A percentile compares a stretch with the other conserved stretches of the same genome.
Conservation (phyloP, 805 yeast species). For the Candida silvatica region DNA sequence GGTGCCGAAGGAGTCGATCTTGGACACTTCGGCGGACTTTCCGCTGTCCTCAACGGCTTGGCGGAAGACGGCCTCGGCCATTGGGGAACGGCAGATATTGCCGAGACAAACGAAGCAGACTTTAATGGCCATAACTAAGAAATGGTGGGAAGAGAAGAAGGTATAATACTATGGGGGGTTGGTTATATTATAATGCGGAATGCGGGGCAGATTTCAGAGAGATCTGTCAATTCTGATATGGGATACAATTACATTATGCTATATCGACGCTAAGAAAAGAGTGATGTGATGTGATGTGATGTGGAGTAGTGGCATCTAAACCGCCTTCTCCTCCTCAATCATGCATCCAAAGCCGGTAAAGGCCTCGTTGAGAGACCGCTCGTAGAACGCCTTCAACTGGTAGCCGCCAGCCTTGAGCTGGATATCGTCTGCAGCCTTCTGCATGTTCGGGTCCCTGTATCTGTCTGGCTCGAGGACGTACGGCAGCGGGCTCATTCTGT, state of each 20-base stretch:
- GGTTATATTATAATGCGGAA: no score
- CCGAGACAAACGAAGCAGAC: slow-evolving; percentile 92
- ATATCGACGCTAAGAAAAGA: no score
- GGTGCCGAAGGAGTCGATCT: slow-evolving; percentile 85
- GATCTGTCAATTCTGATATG: no score
- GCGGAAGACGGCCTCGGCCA: slow-evolving; percentile 92
- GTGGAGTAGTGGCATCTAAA: no score
- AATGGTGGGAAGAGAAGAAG: background rate
- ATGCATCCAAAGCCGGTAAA: slow-evolving; percentile 84
- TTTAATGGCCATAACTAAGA: slow-evolving; percentile 7
- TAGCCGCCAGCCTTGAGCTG: slow-evolving; percentile 85
- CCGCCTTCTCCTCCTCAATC: slow-evolving; percentile 53
- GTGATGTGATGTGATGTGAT: no score
- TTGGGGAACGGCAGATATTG: slow-evolving; percentile 91
- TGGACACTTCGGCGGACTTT: slow-evolving; percentile 31
- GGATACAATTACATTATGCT: no score
- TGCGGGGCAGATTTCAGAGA: no score
- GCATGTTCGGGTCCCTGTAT: slow-evolving; percentile 57
- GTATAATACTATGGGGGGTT: no score
- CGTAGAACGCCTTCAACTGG: slow-evolving; percentile 58
- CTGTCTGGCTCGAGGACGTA: slow-evolving; percentile 30
- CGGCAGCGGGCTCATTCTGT: slow-evolving; percentile 48
- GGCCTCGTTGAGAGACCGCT: slow-evolving; percentile 77
- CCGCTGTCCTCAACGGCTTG: slow-evolving; percentile 51
- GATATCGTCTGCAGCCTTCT: slow-evolving; percentile 33